Base-by-base conservation (phyloP, 352 stramenopile species). In the Pythium biforme region DNA sequence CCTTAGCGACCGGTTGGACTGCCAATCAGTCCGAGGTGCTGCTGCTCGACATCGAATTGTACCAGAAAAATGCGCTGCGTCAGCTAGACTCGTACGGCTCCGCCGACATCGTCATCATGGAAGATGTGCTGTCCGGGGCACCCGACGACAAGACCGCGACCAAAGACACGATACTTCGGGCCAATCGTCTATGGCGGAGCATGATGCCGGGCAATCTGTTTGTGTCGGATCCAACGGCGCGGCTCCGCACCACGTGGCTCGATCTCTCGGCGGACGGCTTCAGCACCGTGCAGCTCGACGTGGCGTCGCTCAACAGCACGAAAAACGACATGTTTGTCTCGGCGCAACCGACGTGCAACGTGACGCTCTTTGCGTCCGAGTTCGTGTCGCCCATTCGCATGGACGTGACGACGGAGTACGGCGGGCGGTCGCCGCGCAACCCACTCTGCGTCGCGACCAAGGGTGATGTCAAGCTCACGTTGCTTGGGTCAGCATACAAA, bases 361-460 rank as follows among this genome's bases (percentile, higher is more conserved):
- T 52, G 7, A 52, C 46, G 8, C 1, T 52, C 25, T 52, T 52
- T 23, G 46, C 25, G 46, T n/a, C 22, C 46, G 46, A 52, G 46
- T 34, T 15, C 0, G 46, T 49, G 41, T 48, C 22, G 45, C 45
- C 22, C 45, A 33, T 51, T 33, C 10, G 9, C 9, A 5, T 51
- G 22, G 10, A 11, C 12, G n/a, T 20, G 7, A n/a, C 4, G 6
- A 51, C 20, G 40, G 20, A 26, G 15, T 14, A 9, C 5, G 34
- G 34, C 34, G 34, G 4, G 7, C 40, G 7, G 40, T 9, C 22
- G 22, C 23, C 45, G 15, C 46, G 25, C 46, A 31, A 34, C 11
- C 46, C 46, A n/a, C 23, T 52, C 14, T 52, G 25, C 20, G 46
- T 52, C 11, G 22, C 46, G 12, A 34, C 23, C 25, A 31, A 34